phyloP scores from a whole-genome alignment of 495 filamentous ascomycete species.

The Aspergillus panamensis region DNA sequence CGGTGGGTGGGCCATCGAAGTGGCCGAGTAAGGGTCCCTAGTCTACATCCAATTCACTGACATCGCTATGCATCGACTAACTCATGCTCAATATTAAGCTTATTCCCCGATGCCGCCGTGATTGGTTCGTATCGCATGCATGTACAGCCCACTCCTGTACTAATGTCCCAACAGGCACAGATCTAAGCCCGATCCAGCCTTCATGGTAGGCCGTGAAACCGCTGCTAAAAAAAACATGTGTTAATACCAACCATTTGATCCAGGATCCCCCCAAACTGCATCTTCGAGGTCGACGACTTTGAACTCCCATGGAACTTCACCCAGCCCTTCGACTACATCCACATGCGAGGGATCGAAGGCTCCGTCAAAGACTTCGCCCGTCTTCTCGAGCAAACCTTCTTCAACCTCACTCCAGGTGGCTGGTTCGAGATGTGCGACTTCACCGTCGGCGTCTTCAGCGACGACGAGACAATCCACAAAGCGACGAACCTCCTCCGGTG shows the following conservation, averaged over 20 bases:
- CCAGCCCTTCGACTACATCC: constrained; percentile 31
- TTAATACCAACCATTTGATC: background rate
- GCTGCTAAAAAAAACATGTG: constrained; percentile 17
- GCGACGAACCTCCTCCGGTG: constrained; percentile 27
- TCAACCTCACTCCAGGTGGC: constrained; percentile 36
- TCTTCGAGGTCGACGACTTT: constrained; percentile 32
- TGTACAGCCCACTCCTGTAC: background rate
- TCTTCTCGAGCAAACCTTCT: constrained; percentile 21
- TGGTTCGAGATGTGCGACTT: constrained; percentile 43
- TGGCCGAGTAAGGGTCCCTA: constrained; percentile 38
- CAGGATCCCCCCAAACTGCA: constrained; percentile 32
- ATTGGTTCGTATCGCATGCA: constrained; percentile 14
- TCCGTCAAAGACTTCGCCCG: constrained; percentile 30
- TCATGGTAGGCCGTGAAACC: constrained; percentile 39
- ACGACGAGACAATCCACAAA: constrained; percentile 32
- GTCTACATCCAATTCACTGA: background rate
- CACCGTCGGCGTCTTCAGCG: constrained; percentile 32
- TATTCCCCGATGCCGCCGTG: constrained; percentile 16
- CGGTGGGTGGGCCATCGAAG: constrained; percentile 52
- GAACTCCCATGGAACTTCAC: constrained; percentile 29
- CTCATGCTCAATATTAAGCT: constrained; percentile 1
- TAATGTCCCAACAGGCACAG: constrained; percentile 29
- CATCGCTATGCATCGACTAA: background rate
- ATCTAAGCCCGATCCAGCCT: constrained; percentile 52
- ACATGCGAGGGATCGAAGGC: constrained; percentile 36